These are phyloP conservation scores for Pelargonium fulgidum DNA, from an alignment of 441 rosid species.

Conservation along the genomic window DNA sequence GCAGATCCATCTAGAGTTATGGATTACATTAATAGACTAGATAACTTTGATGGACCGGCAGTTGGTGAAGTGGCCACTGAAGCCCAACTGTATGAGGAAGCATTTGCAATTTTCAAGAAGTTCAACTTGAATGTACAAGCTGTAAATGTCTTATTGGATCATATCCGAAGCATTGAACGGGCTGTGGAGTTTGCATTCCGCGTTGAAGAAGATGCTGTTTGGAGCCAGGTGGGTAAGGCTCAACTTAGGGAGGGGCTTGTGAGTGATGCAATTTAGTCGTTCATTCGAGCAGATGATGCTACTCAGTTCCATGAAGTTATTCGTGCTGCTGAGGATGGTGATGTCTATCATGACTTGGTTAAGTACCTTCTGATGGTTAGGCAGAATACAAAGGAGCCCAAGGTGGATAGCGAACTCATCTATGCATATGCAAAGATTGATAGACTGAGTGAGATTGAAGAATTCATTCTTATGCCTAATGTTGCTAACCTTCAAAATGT, in stretches of 20 bases:
- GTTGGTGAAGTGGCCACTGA: constrained; percentile 98
- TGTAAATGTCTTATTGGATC: constrained; percentile 79
- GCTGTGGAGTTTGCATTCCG: constrained; percentile 99
- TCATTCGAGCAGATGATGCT: constrained; percentile 95
- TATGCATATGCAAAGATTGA: constrained; percentile 98
- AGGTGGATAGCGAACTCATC: constrained; percentile 96
- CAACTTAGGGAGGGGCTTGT: constrained; percentile 93
- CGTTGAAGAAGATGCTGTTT: constrained; percentile 95
- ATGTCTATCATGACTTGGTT: constrained; percentile 93
- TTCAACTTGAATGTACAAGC: constrained; percentile 95
- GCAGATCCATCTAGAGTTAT: constrained; percentile 98
- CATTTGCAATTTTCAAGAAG: constrained; percentile 92
- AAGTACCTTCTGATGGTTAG: constrained; percentile 93
- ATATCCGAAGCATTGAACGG: constrained; percentile 79
- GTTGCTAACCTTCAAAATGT: constrained; percentile 85
- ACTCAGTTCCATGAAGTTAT: constrained; percentile 89
- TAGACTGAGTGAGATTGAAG: constrained; percentile 86
- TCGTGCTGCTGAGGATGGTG: constrained; percentile 71
- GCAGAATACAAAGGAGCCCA: constrained; percentile 92
- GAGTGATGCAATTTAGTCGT: constrained; percentile 95
- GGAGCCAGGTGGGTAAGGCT: constrained; percentile 97
- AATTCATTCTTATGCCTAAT: constrained; percentile 94
- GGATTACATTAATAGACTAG: constrained; percentile 95
- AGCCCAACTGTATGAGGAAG: constrained; percentile 85
- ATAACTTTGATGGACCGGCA: constrained; percentile 99